Evolutionary conservation across 108 stramenopile species (phyloP).

Genomic region (Cylindrotheca fusiformis): DNA sequence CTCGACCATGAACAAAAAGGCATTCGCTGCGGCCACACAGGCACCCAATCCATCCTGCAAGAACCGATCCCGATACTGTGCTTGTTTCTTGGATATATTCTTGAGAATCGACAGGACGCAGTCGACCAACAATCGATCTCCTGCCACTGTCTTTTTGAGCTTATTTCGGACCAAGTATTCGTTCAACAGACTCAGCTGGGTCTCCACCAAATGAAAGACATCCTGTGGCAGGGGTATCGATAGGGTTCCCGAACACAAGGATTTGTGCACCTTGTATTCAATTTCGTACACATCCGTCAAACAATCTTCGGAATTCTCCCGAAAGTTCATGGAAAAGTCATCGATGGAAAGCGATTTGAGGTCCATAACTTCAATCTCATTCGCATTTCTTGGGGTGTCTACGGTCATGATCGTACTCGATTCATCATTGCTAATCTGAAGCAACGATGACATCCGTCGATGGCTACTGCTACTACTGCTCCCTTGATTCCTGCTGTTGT

Average conservation of each 20-base stretch:
- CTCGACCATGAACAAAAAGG: slow-evolving; percentile 71
- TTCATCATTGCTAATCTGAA: too few species aligned
- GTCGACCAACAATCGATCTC: slow-evolving; percentile 56
- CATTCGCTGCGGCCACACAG: slow-evolving; percentile 73
- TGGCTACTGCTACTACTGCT: too few species aligned
- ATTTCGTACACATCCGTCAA: neutral
- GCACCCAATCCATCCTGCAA: slow-evolving; percentile 53
- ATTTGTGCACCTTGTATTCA: slow-evolving; percentile 4
- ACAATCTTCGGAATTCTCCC: neutral
- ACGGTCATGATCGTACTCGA: too few species aligned
- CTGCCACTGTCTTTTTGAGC: slow-evolving; percentile 16
- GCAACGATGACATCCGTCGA: too few species aligned
- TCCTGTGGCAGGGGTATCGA: slow-evolving; percentile 74
- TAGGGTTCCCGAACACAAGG: slow-evolving; percentile 21
- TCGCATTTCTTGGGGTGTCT: too few species aligned
- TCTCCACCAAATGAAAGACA: slow-evolving; percentile 65
- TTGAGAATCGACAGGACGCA: slow-evolving; percentile 50
- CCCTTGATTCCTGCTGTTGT: too few species aligned
- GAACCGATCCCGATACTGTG: slow-evolving; percentile 51
- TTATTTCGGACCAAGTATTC: slow-evolving; percentile 47
- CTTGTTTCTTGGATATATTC: slow-evolving; percentile 54
- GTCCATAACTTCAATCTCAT: neutral
- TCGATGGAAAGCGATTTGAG: neutral
- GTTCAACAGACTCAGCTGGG: slow-evolving; percentile 64
- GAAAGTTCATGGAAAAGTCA: neutral